phyloP scores from a whole-genome alignment of 768 basidiomycete species.

The Lactarius quietus region DNA sequence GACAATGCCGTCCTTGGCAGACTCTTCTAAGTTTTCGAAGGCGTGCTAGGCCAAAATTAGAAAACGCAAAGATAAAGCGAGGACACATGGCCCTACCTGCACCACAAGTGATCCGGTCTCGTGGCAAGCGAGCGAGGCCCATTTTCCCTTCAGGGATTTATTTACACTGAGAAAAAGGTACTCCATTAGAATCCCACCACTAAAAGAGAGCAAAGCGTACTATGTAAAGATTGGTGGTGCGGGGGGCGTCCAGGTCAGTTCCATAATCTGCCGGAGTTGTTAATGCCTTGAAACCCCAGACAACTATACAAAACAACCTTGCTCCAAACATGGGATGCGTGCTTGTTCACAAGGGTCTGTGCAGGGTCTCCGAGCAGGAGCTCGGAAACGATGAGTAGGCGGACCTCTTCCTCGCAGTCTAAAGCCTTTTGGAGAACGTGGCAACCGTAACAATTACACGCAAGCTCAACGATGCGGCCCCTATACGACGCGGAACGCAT shows the following conservation, averaged over 20 bases:
- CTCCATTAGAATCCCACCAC: neutral
- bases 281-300: conserved; percentile 12
- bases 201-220: conserved; percentile 43
- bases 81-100: conserved; percentile 47
- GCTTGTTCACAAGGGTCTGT: conserved; percentile 84
- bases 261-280: conserved; percentile 64
- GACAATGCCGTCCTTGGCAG: conserved; percentile 80
- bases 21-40: conserved; percentile 81
- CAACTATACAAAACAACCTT: conserved; percentile 46
- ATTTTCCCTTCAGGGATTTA: conserved; percentile 81
- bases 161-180: conserved; percentile 56
- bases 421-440: conserved; percentile 88
- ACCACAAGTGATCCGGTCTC: conserved; percentile 88
- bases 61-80: neutral
- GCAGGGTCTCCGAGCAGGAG: conserved; percentile 81
- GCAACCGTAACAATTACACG: conserved; percentile 86
- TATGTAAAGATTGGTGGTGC: conserved; percentile 86
- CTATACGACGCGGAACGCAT: conserved; percentile 35
- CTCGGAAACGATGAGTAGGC: conserved; percentile 79
- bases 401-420: conserved; percentile 86
- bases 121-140: conserved; percentile 86
- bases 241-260: conserved; percentile 80
- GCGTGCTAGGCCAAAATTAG: conserved; percentile 53
- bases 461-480: conserved; percentile 80
- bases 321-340: conserved; percentile 90